Evolutionary conservation across 371 early-diverging fungal species (phyloP), one percentile per base, ranked within the genome.

Genomic region (Capillidium rhysosporum): DNA sequence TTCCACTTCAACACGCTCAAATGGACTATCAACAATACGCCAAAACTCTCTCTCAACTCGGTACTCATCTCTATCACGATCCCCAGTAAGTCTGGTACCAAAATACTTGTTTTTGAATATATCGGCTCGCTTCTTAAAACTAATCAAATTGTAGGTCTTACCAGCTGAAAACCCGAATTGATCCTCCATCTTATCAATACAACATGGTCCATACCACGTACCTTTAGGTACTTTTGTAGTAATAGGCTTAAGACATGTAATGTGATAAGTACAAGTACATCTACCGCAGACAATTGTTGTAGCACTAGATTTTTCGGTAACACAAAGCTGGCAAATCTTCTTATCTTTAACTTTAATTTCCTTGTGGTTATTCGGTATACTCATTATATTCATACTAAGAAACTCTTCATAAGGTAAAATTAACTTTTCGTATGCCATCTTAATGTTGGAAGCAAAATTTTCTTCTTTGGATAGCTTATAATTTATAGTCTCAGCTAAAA

Each of bases 101-200:
- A 94, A 91, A 72, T 79, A 86, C 14, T 69, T 58, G 28, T 72
- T 68, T 66, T 91, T 90, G 68, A 94, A 93, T 16, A 63, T 66
- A 54, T 89, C 76, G 60, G 84, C 78, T 28, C 77, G 72, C 47
- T 75, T 63, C 58, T 89, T 82, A 61, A 96, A 96, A 2, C 76
- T 72, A 39, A 65, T 61, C n/a, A 96, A 68, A 16, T 75, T 72
- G 57, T 88, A 82, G 58, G 78, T 79, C 23, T 73, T 75, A 0
- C 89, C 87, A 39, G 84, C 87, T 59, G 88, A 90, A 57, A 93
- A 96, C 1, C 92, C 97, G 68, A 84, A 94, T 52, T 91, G 89
- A 28, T 74, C 69, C n/a, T 86, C 89, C 8, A 78, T 74, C 8
- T 70, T 68, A 39, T 77, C 70, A 28, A 92, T 64, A 56, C 93